Evolutionary conservation across 2,329 filamentous ascomycete genomes (phyloP), one percentile per base, ranked within the genome.

Genomic region (Fusarium ramigenum): DNA sequence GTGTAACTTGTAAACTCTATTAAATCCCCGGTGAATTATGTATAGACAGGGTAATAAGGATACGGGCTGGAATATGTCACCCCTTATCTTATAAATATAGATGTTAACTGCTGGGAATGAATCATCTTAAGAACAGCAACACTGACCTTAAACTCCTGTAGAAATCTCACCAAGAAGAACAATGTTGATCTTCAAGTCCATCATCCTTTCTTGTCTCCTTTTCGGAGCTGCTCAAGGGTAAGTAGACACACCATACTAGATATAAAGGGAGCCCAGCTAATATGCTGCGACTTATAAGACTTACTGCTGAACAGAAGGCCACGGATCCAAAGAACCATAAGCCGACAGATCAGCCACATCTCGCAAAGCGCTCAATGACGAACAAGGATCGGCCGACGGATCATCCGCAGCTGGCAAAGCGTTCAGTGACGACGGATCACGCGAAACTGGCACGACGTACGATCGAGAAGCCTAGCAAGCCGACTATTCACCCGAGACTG

Each of bases 241-340:
- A 9, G 32, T n/a, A 11, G 7, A 21, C 0, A n/a, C 14, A 5
- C 9, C 4, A 6, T 37, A 7, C 11, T 14, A 0, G 2, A 16
- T 11, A 12, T 11, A 2, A 2, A 28, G 11, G 6, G 19, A 28
- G 19, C 10, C 23, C 1, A 11, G 12, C 23, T 39, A 9, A 39
- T 6, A 37, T 6, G 4, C 5, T 21, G 19, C 19, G 19, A 18
- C 7, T 11, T 1, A 53, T 11, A 53, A 39, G 50, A 1, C 7
- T 28, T 12, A 2, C 34, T 28, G 23, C 19, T 21, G 2, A 15
- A 7, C 3, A 1, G 5, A 14, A 23, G 5, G 7, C 11, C 7
- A 9, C 47, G 2, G 16, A 23, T 19, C 0, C 2, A 23, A 34
- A 34, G 16, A 10, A 19, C 9, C 2, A 37, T 7, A 12, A 36